phyloP scores from a whole-genome alignment of 345 rosid genomes.

The Barbarea vulgaris region DNA sequence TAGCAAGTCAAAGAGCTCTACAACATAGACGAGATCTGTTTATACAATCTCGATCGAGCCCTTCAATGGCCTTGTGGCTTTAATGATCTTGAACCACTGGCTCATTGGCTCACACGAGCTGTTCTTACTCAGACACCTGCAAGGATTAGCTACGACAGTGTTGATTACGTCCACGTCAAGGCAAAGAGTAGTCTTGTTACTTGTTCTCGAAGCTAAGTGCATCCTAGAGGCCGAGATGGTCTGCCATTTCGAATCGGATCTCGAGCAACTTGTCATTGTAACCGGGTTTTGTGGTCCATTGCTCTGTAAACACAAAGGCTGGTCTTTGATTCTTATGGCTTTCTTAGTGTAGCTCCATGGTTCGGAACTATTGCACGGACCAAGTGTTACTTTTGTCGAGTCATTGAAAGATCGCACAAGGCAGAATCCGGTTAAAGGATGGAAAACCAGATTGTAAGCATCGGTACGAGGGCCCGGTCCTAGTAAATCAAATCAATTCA shows the following conservation, averaged over 20 bases:
- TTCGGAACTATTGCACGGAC: slow-evolving; percentile 73
- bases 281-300: slow-evolving; percentile 44
- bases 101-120: slow-evolving; percentile 61
- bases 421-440: slow-evolving; percentile 80
- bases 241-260: slow-evolving; percentile 60
- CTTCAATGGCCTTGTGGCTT: slow-evolving; percentile 53
- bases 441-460: slow-evolving; percentile 69
- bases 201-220: slow-evolving; percentile 63
- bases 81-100: slow-evolving; percentile 78
- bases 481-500: slow-evolving; percentile 45
- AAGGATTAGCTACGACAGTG: slow-evolving; percentile 46
- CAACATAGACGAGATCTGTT: slow-evolving; percentile 18
- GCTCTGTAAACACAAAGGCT: slow-evolving; percentile 70
- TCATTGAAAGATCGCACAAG: slow-evolving; percentile 49
- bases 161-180: slow-evolving; percentile 64
- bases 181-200: slow-evolving; percentile 58
- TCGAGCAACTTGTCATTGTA: slow-evolving; percentile 53
- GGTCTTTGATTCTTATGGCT: slow-evolving; percentile 49
- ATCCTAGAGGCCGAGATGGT: slow-evolving; percentile 71
- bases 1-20: slow-evolving; percentile 12
- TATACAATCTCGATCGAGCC: slow-evolving; percentile 18
- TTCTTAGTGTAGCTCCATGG: slow-evolving; percentile 70
- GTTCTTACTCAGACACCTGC: slow-evolving; percentile 62
- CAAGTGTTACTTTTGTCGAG: slow-evolving; percentile 48
- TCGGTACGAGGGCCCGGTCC: slow-evolving; percentile 68